phyloP scores from a whole-genome alignment of 768 basidiomycete species.

The Ramaria sp. region DNA sequence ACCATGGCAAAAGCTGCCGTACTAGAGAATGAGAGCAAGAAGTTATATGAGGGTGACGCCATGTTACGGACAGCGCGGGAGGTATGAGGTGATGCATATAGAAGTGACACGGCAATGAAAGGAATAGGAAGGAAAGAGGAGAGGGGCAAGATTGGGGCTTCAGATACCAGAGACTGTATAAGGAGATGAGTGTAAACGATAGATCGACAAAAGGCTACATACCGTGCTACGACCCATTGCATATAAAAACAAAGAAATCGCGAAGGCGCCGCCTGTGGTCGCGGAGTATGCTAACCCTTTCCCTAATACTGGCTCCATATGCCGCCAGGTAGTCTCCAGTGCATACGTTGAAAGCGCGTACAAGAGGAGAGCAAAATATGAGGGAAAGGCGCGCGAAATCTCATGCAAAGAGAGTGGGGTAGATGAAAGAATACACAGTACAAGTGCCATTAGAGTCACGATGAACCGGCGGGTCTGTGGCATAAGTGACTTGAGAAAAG shows the following conservation, averaged over 20 bases:
- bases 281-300: constrained; percentile 4
- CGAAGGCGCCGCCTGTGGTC: not conserved
- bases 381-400: constrained; percentile 40
- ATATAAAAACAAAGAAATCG: constrained; percentile 28
- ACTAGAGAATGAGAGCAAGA: constrained; percentile 47
- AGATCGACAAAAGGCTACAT: constrained; percentile 49
- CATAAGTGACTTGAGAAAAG: not conserved
- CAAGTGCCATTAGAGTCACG: constrained; percentile 36
- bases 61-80: constrained; percentile 35
- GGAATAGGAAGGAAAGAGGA: constrained; percentile 54
- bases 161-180: constrained; percentile 45
- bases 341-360: constrained; percentile 3
- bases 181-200: constrained; percentile 35
- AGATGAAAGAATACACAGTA: constrained; percentile 50
- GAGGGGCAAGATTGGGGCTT: constrained; percentile 49
- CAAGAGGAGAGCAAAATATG: constrained; percentile 47
- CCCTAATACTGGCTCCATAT: not conserved
- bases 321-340: constrained; percentile 5
- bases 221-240: constrained; percentile 48
- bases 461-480: constrained; percentile 40
- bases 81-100: constrained; percentile 50
- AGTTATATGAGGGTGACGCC: constrained; percentile 43
- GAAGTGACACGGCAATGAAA: constrained; percentile 46
- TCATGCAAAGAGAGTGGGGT: constrained; percentile 30
- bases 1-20: constrained; percentile 38